Evolutionary conservation across 768 basidiomycete genomes (phyloP).

Genomic region (Termitomyces sp.): DNA sequence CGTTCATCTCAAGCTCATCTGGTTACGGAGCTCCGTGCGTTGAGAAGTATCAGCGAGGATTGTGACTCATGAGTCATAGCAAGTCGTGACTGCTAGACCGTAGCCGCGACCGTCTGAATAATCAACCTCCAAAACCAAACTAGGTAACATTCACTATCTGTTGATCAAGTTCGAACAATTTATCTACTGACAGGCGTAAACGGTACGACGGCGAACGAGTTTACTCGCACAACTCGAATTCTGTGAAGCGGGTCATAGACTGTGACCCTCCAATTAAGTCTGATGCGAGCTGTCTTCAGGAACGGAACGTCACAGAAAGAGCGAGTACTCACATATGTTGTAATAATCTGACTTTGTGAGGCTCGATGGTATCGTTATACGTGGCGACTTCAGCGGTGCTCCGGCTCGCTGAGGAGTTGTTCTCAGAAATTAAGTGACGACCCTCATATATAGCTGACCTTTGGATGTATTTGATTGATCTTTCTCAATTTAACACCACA

Average conservation of each 20-base stretch:
- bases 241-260: conserved; percentile 17
- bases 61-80: neutral
- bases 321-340: conserved; percentile 19
- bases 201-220: neutral
- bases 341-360: conserved; percentile 24
- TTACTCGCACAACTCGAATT: conserved; percentile 14
- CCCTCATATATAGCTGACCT: conserved; percentile 11
- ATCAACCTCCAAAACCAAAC: neutral
- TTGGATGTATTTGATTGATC: conserved; percentile 20
- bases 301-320: neutral
- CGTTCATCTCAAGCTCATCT: neutral
- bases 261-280: conserved; percentile 19
- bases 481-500: conserved; percentile 17
- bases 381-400: conserved; percentile 17
- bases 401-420: conserved; percentile 18
- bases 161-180: neutral
- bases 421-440: neutral
- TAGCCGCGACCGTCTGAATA: neutral
- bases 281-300: neutral
- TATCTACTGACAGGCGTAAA: neutral
- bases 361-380: conserved; percentile 17
- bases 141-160: neutral
- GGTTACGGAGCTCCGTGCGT: neutral
- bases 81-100: neutral
- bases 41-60: neutral